phyloP scores from a whole-genome alignment of 2,329 filamentous ascomycete species.

The Aplosporella prunicola region DNA sequence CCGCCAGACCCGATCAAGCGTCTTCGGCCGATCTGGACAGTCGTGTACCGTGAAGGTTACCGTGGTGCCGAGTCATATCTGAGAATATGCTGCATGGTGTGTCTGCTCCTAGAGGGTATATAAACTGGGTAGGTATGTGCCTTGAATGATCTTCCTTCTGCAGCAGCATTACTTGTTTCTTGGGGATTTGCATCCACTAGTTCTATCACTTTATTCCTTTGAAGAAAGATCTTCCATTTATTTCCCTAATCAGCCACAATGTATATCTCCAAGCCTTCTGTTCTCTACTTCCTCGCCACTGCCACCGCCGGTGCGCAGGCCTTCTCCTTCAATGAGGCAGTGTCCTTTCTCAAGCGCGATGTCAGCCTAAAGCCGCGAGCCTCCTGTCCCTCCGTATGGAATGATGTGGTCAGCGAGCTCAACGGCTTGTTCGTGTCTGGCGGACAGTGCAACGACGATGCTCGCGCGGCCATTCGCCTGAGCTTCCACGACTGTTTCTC shows the following conservation, averaged over 20 bases:
- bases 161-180: background rate
- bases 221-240: background rate
- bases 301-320: slow-evolving; percentile 3
- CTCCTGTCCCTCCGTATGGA: slow-evolving; percentile 20
- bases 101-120: too few relatives aligned
- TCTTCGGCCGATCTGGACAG: too few relatives aligned
- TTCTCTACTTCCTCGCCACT: slow-evolving; percentile 1
- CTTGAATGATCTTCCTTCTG: background rate
- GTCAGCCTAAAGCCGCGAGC: slow-evolving; percentile 6
- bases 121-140: background rate
- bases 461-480: slow-evolving; percentile 21
- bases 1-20: too few relatives aligned
- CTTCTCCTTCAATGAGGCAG: slow-evolving; percentile 3
- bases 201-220: background rate
- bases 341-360: slow-evolving; percentile 6
- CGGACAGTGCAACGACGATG: slow-evolving; percentile 20
- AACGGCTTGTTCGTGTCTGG: slow-evolving; percentile 13
- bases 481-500: slow-evolving; percentile 26
- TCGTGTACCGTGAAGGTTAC: too few relatives aligned
- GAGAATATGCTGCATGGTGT: too few relatives aligned
- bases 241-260: slow-evolving; percentile 1
- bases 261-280: slow-evolving; percentile 3
- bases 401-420: slow-evolving; percentile 17
- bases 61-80: too few relatives aligned
- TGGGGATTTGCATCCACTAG: background rate